Evolutionary conservation across 306 rosid species (phyloP), one percentile per base, ranked within the genome.

Genomic region (Benincasa hispida): DNA sequence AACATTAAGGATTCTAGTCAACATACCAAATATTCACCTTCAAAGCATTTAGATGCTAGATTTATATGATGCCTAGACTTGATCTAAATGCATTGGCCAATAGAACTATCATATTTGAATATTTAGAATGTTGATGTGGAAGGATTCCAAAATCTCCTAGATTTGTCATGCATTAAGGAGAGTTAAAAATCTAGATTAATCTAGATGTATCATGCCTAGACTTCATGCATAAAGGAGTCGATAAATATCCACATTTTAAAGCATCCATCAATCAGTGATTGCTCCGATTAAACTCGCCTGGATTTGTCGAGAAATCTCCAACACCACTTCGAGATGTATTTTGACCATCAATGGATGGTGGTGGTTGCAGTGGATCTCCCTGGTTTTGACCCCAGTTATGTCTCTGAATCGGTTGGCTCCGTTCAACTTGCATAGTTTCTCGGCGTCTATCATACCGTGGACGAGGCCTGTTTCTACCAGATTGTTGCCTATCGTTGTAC

Each of bases 371-470:
- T 58, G 85, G 84, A 28, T 59, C 85, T 55, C 85, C 84, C 69
- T 82, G 86, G 75, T 82, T 83, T 69, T 67, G 86, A 68, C 24
- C 86, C 87, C 82, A 78, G 81, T 69, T 83, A 72, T 84, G 88
- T 80, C 82, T 77, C 76, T 77, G 89, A 85, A 30, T 9, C 3
- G 87, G 83, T 60, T 79, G 87, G 76, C 85, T 87, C 78, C 90
- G 87, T 66, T 89, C 87, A 77, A 86, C 88, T 79, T 73, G 93
- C 88, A 91, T 87, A 22, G 88, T 83, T 82, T 91, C 96, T 24
- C 89, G 77, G 8, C 88, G 87, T 75, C 89, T 85, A 79, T 94
- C 92, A 76, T 81, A 86, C 30, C 97, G 86, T 60, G 98, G 97
- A 5, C 93, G 90, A 68, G 96, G 92, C 86, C 90, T 88, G 80